A percentile compares a stretch with the other conserved stretches of the same genome.
Evolutionary conservation across 352 stramenopile species (phyloP).

Genomic region (Ophiocytium majus): DNA sequence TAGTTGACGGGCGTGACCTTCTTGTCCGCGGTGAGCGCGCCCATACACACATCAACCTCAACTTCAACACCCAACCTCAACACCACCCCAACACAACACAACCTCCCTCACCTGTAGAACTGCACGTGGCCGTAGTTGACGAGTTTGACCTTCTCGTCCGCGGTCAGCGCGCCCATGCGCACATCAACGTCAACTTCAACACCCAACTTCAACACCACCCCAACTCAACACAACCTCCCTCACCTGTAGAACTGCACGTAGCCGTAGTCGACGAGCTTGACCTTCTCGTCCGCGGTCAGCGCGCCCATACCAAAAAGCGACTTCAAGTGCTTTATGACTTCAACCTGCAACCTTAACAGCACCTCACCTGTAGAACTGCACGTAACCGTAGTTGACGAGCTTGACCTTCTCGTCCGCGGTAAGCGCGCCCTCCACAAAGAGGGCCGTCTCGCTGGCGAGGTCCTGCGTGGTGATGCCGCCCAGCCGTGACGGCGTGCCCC

Average conservation of each 20-base stretch:
- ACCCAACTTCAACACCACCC: no score
- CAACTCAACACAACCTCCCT: no score
- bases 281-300: neutral
- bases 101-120: slow-evolving; percentile 76
- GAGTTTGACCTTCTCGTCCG: slow-evolving; percentile 61
- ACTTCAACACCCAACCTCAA: no score
- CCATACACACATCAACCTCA: no score
- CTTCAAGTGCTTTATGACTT: neutral
- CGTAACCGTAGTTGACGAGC: slow-evolving; percentile 71
- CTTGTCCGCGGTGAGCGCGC: slow-evolving; percentile 1
- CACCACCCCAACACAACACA: no score
- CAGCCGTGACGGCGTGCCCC: slow-evolving; percentile 79
- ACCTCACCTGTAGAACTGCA: slow-evolving; percentile 69
- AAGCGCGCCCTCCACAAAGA: slow-evolving; percentile 48
- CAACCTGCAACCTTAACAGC: neutral
- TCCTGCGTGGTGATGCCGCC: slow-evolving; percentile 72
- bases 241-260: slow-evolving; percentile 69
- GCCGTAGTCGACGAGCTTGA: slow-evolving; percentile 75
- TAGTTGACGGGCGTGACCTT: slow-evolving; percentile 71
- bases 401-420: slow-evolving; percentile 54
- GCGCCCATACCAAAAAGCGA: neutral
- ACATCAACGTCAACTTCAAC: no score
- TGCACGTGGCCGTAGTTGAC: slow-evolving; percentile 69
- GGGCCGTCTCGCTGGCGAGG: slow-evolving; percentile 65
- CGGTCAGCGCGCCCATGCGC: slow-evolving; percentile 12